Evolutionary conservation across 768 basidiomycete genomes (phyloP), one percentile per base, ranked within the genome.

Genomic region (Boletus barrowsii): DNA sequence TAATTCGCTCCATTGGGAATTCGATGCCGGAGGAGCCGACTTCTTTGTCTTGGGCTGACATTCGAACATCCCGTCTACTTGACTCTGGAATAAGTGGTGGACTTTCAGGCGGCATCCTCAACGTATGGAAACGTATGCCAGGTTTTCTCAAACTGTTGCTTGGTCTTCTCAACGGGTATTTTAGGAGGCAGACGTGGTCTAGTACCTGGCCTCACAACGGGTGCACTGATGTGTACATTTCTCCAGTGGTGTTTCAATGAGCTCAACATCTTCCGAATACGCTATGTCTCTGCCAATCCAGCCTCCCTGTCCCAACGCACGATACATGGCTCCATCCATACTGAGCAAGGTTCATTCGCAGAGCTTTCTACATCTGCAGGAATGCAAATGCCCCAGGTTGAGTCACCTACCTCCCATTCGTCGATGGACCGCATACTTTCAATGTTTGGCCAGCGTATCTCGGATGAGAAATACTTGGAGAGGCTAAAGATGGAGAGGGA

Each of bases 21-120:
- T 39, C 59, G 68, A 17, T 55, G 36, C 36, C 55, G 54, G 53
- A 35, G 33, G 51, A 41, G 48, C 18, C 37, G 2, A 17, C 51
- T 33, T 18, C 50, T 14, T 58, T 79, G 37, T 72, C 80, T 22
- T 82, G 75, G 76, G 68, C 73, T 40, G 80, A 86, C 44, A 68
- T 90, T 56, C 77, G 88, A 47, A 75, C 72, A 56, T 75, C 83
- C 30, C 78, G 81, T 49, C 68, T 91, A 5, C 72, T 88, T 4
- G 92, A 93, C 66, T 86, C 83, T 15, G 80, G 79, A n/a, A 24
- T 88, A 17, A 88, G 90, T 56, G 92, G 92, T 17, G 82, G 80
- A 5, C 58, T 85, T 6, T 76, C 87, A 0, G 92, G 88, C 42
- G 84, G 83, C 3, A 56, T 83, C 10, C 67, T 82, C 40, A 77